phyloP scores from a whole-genome alignment of 1,284 basidiomycete genomes.

The Coniophora puteana region DNA sequence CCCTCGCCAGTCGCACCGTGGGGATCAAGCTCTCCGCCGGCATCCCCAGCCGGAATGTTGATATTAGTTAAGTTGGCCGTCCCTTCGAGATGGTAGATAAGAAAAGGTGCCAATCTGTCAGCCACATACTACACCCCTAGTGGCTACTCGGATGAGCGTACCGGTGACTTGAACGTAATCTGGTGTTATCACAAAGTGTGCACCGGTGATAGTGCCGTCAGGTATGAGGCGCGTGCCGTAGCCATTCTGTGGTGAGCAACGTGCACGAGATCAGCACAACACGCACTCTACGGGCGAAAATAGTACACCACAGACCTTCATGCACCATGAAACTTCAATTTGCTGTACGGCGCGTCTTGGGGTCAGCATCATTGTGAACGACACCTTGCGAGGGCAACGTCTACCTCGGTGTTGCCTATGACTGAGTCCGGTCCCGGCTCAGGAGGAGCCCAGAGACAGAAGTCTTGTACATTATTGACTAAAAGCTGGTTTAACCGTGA shows the following conservation, averaged over 20 bases:
- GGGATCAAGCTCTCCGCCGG: constrained; percentile 61
- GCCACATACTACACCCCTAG: too few relatives aligned
- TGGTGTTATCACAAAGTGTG: constrained; percentile 68
- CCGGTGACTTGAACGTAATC: constrained; percentile 72
- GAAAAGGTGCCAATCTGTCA: neutral
- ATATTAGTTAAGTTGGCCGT: constrained; percentile 63
- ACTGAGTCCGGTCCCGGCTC: constrained; percentile 46
- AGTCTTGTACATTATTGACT: constrained; percentile 67
- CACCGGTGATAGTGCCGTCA: constrained; percentile 66
- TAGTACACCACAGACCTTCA: constrained; percentile 36
- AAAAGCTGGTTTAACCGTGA: constrained; percentile 14
- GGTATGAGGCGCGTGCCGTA: constrained; percentile 75
- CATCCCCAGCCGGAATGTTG: constrained; percentile 61
- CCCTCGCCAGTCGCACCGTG: constrained; percentile 61
- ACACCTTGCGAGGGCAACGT: constrained; percentile 10
- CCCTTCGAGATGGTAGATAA: constrained; percentile 30
- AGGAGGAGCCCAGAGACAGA: constrained; percentile 55
- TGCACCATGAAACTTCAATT: constrained; percentile 69
- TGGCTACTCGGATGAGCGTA: constrained; percentile 19
- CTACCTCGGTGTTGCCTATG: constrained; percentile 56
- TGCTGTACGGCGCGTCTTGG: constrained; percentile 33
- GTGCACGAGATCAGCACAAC: constrained; percentile 1
- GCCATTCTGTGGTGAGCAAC: constrained; percentile 36
- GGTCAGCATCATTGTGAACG: constrained; percentile 12
- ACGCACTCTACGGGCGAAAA: constrained; percentile 1